Percentiles rank a stretch among this genome's conserved stretches.
Conservation (phyloP, 768 basidiomycete genomes). For the Hydnum rufescens region DNA sequence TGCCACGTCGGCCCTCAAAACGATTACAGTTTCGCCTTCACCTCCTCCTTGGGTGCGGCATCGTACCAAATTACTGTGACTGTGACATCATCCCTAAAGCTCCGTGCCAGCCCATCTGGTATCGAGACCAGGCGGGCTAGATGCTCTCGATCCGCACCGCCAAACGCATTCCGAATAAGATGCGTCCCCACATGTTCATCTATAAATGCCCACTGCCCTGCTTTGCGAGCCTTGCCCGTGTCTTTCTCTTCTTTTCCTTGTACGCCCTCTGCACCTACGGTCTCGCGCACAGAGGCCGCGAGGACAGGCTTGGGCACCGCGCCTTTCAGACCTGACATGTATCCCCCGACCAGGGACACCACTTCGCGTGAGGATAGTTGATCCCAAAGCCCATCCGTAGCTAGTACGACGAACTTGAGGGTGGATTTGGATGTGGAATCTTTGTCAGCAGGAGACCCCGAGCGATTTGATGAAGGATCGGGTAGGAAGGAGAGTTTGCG, state of each 20-base stretch:
- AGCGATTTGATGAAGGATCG: constrained; percentile 5
- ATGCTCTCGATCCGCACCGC: constrained; percentile 44
- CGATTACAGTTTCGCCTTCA: constrained; percentile 1
- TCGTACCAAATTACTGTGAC: constrained; percentile 80
- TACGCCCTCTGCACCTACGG: constrained; percentile 18
- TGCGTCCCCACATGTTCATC: constrained; percentile 67
- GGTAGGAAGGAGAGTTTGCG: constrained; percentile 38
- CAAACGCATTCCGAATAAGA: constrained; percentile 79
- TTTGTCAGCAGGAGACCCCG: constrained; percentile 12
- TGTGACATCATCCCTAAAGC: constrained; percentile 68
- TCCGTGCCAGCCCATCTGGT: constrained; percentile 56
- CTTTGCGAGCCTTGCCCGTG: constrained; percentile 15
- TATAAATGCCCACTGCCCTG: constrained; percentile 45
- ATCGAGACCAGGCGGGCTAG: constrained; percentile 35
- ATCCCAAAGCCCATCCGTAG: constrained; percentile 69
- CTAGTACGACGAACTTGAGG: constrained; percentile 66
- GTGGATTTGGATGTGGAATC: constrained; percentile 14
- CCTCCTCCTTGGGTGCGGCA: constrained; percentile 3
- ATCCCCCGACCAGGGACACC: constrained; percentile 68
- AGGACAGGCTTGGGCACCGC: constrained; percentile 38
- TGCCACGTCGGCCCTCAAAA: too few species aligned
- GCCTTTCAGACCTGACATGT: constrained; percentile 54
- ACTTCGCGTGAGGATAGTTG: constrained; percentile 55
- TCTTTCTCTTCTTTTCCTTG: constrained; percentile 26
- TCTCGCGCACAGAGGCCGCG: constrained; percentile 33